Evolutionary conservation across 345 rosid genomes (phyloP).

Genomic region (Clarkia xantiana): DNA sequence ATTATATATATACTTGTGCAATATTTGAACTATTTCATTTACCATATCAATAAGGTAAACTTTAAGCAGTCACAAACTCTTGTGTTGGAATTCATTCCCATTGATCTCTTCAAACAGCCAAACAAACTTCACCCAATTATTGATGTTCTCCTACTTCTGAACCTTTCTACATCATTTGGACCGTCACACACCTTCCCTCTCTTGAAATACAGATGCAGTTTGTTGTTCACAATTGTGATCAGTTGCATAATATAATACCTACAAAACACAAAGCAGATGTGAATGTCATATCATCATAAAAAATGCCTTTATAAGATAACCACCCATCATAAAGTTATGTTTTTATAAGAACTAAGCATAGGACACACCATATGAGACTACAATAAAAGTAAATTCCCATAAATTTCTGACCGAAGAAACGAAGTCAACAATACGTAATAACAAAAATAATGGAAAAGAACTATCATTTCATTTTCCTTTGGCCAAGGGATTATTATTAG

Average conservation of each 20-base stretch:
- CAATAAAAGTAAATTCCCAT: too few relatives aligned
- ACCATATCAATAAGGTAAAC: constrained; percentile 72
- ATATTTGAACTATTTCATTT: too few relatives aligned
- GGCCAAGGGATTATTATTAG: constrained; percentile 29
- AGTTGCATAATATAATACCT: constrained; percentile 69
- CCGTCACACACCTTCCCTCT: constrained; percentile 53
- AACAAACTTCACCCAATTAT: constrained; percentile 41
- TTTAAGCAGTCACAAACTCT: constrained; percentile 39
- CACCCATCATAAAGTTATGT: too few relatives aligned
- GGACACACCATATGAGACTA: too few relatives aligned
- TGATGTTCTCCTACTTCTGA: constrained; percentile 47
- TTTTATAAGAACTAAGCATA: too few relatives aligned
- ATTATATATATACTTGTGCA: too few relatives aligned
- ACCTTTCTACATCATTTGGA: constrained; percentile 44
- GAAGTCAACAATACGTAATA: not conserved
- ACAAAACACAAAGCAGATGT: too few relatives aligned
- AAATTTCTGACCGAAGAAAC: too few relatives aligned
- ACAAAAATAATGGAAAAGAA: not conserved
- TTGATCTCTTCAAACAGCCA: constrained; percentile 58
- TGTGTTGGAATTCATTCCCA: constrained; percentile 67
- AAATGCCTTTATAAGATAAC: too few relatives aligned
- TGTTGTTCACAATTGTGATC: constrained; percentile 34
- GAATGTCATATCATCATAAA: too few relatives aligned
- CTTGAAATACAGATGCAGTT: constrained; percentile 53
- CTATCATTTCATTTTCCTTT: constrained; percentile 62